phyloP scores from a whole-genome alignment of 2,329 filamentous ascomycete genomes.

The Xenosphaeropsis pyriputrescens region DNA sequence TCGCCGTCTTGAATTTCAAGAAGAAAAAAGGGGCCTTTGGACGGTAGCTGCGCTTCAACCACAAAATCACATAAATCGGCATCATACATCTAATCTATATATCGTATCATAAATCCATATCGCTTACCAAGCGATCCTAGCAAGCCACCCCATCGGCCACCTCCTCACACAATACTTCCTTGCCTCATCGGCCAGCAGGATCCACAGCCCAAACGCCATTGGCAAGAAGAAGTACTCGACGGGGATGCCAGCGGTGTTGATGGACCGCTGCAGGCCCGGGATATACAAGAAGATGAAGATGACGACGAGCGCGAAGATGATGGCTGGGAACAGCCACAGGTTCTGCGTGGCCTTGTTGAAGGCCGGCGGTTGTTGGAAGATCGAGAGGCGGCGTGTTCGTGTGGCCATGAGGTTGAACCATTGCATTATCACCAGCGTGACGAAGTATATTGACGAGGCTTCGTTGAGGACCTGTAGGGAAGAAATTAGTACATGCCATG shows the following conservation, averaged over 20 bases:
- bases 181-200: conserved; percentile 48
- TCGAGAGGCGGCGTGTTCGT: conserved; percentile 43
- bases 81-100: conserved; percentile 4
- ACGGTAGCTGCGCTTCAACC: too few relatives aligned
- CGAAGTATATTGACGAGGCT: conserved; percentile 49
- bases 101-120: neutral
- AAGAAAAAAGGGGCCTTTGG: too few relatives aligned
- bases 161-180: conserved; percentile 47
- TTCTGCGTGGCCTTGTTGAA: conserved; percentile 48
- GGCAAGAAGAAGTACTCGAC: conserved; percentile 65
- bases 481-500: conserved; percentile 1
- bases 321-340: conserved; percentile 51
- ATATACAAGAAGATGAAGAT: conserved; percentile 56
- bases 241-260: conserved; percentile 48
- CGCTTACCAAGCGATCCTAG: conserved; percentile 45
- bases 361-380: conserved; percentile 56
- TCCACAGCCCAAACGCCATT: conserved; percentile 49
- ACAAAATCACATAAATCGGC: too few relatives aligned
- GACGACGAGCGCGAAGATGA: conserved; percentile 51
- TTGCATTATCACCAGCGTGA: conserved; percentile 69
- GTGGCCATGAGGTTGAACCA: conserved; percentile 60
- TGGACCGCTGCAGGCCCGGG: conserved; percentile 40
- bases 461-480: conserved; percentile 18
- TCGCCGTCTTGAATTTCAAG: too few relatives aligned
- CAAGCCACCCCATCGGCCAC: conserved; percentile 39